Percentiles rank a stretch among this genome's conserved stretches.
Conservation (phyloP, 495 filamentous ascomycete genomes). For the Tuber indicum region DNA sequence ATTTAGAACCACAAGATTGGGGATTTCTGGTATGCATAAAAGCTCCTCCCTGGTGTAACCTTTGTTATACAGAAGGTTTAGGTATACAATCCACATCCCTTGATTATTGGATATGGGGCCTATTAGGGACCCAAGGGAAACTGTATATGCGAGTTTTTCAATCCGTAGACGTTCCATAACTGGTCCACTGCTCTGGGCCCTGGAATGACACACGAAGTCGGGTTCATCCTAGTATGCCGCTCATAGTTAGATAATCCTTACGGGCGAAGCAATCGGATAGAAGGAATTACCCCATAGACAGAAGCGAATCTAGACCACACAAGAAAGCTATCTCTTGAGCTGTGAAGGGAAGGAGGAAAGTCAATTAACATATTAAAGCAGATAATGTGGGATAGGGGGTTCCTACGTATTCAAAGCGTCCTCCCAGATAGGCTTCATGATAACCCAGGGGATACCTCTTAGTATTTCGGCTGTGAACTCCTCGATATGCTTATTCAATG, state of each 20-base stretch:
- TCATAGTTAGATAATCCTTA: constrained; percentile 8
- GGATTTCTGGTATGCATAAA: constrained; percentile 25
- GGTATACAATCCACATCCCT: constrained; percentile 31
- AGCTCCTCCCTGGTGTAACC: constrained; percentile 32
- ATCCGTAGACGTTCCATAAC: background rate
- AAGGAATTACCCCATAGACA: constrained; percentile 29
- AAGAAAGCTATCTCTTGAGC: constrained; percentile 21
- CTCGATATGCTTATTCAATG: constrained; percentile 25
- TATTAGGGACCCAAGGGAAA: constrained; percentile 24
- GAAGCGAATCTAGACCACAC: constrained; percentile 30
- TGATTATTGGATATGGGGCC: constrained; percentile 18
- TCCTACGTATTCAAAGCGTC: constrained; percentile 27
- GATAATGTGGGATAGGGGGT: background rate
- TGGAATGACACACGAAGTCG: constrained; percentile 14
- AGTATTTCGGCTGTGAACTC: constrained; percentile 26
- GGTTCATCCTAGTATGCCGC: constrained; percentile 19
- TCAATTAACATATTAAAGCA: background rate
- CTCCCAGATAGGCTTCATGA: constrained; percentile 28
- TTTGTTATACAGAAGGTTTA: constrained; percentile 25
- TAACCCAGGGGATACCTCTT: constrained; percentile 26
- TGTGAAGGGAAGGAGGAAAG: background rate
- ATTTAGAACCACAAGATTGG: constrained; percentile 26
- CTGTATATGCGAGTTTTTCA: background rate
- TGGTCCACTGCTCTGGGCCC: background rate
- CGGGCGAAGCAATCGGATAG: background rate